Conservation (phyloP, 805 yeast genomes). For the Vanderwaltozyma polyspora region DNA sequence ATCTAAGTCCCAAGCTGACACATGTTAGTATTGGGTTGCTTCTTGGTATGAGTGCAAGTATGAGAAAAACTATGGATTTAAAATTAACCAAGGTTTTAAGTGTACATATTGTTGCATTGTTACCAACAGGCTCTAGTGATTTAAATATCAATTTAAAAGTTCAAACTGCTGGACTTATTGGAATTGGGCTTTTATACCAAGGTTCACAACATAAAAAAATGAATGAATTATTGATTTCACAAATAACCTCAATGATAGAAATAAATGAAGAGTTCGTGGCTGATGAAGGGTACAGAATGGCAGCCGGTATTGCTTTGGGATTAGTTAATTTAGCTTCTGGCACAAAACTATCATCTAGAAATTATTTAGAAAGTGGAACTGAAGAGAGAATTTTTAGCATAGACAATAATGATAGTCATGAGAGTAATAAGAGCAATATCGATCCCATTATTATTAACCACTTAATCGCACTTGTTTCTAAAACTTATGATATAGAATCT, state of each 20-base stretch:
- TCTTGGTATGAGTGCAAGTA: slow-evolving; percentile 87
- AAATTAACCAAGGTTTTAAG: slow-evolving; percentile 83
- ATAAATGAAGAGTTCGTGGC: slow-evolving; percentile 46
- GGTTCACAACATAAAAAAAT: slow-evolving; percentile 74
- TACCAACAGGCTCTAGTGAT: slow-evolving; percentile 87
- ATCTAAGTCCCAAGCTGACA: slow-evolving; percentile 79
- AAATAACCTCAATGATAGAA: slow-evolving; percentile 40
- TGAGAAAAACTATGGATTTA: slow-evolving; percentile 69
- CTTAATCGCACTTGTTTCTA: slow-evolving; percentile 12
- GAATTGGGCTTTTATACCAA: slow-evolving; percentile 75
- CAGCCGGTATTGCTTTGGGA: slow-evolving; percentile 86
- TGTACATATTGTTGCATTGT: slow-evolving; percentile 82
- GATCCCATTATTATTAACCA: slow-evolving; percentile 1
- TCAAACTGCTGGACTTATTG: slow-evolving; percentile 85
- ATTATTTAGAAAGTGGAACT: slow-evolving; percentile 3
- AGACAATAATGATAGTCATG: not conserved
- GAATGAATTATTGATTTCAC: slow-evolving; percentile 68
- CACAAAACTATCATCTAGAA: not conserved
- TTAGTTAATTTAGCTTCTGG: slow-evolving; percentile 74
- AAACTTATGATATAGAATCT: slow-evolving; percentile 16
- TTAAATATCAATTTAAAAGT: slow-evolving; percentile 72
- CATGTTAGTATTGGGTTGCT: slow-evolving; percentile 77
- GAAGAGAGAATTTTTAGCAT: slow-evolving; percentile 4
- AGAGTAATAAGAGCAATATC: not conserved
- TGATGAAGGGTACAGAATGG: slow-evolving; percentile 71